Evolutionary conservation across 345 rosid species (phyloP), one percentile per base, ranked within the genome.

Genomic region (Eutrema japonicum): DNA sequence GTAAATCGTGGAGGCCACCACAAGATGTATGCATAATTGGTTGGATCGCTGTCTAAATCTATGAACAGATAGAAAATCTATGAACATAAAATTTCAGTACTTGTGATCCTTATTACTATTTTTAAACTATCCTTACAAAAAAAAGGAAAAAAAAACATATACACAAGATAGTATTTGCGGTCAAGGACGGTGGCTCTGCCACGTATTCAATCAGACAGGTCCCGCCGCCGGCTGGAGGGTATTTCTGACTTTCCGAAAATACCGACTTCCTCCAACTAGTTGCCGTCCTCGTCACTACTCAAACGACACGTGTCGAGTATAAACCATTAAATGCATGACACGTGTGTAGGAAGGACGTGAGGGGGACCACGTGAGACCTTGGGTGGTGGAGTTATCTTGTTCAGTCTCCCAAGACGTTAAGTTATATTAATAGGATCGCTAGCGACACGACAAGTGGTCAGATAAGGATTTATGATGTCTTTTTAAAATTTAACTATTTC

Each of bases 331-430:
- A 1, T 1, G 1, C 0, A 4, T 0, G 54, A 70, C 79, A 76
- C 66, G 75, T 76, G 13, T 75, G 6, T 2, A 2, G 0, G 13
- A 37, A 51, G 61, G 26, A 14, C 7, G 13, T 3, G 57, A 47
- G 13, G 69, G 69, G 75, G 75, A 76, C 79, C 75, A 76, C 59
- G 66, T 64, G 60, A 64, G 54, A 29, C 71, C 60, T 64, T 70
- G 59, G 32, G 42, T 35, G 38, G 74, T 52, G 65, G 79, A 47
- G 48, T 70, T 76, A 76, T 76, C 71, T 76, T 64, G 66, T 70
- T 76, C 79, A 76, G 71, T 64, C 75, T 76, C 71, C 79, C 75
- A 76, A 76, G 79, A 70, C 79, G 75, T 70, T 64, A 70, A 76
- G 75, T 64, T 54, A 75, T 35, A 60, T 63, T 69, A 70, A 70